phyloP scores from a whole-genome alignment of 2,329 filamentous ascomycete genomes.

The Claviceps sp. region DNA sequence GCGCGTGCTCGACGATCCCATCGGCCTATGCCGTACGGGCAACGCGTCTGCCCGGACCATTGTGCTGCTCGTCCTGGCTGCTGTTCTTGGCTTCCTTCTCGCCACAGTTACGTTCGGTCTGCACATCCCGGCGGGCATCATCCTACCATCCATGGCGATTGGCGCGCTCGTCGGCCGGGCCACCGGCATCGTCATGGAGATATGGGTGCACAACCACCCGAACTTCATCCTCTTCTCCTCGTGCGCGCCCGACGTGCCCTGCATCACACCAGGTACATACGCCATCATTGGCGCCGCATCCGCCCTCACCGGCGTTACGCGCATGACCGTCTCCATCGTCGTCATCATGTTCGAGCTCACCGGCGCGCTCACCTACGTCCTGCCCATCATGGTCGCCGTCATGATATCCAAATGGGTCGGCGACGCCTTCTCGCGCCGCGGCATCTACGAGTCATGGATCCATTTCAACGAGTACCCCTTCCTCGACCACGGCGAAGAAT shows the following conservation, averaged over 20 bases:
- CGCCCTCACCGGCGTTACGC: constrained; percentile 82
- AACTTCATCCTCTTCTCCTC: constrained; percentile 62
- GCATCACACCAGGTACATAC: constrained; percentile 89
- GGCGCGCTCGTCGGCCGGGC: constrained; percentile 83
- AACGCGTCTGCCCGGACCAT: constrained; percentile 73
- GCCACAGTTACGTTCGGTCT: constrained; percentile 84
- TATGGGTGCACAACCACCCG: constrained; percentile 70
- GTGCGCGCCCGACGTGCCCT: constrained; percentile 76
- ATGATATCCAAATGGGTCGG: constrained; percentile 98
- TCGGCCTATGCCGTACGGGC: constrained; percentile 81
- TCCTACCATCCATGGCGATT: constrained; percentile 91
- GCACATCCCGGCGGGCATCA: constrained; percentile 88
- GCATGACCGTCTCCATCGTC: constrained; percentile 95
- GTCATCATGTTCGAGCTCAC: constrained; percentile 99
- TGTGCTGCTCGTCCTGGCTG: constrained; percentile 67
- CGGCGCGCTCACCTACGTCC: constrained; percentile 85
- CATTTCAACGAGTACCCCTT: constrained; percentile 92
- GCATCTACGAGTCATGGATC: constrained; percentile 98
- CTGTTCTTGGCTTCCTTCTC: constrained; percentile 72
- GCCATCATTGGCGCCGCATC: constrained; percentile 93
- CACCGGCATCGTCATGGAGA: constrained; percentile 77
- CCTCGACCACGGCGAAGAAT: constrained; percentile 79
- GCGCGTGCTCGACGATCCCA: constrained; percentile 67
- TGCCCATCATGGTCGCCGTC: constrained; percentile 97
- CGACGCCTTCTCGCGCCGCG: constrained; percentile 80